Percentiles rank a stretch among this genome's conserved stretches.
phyloP scores from a whole-genome alignment of 257 asterid genomes.

The Penstemon barbatus region DNA sequence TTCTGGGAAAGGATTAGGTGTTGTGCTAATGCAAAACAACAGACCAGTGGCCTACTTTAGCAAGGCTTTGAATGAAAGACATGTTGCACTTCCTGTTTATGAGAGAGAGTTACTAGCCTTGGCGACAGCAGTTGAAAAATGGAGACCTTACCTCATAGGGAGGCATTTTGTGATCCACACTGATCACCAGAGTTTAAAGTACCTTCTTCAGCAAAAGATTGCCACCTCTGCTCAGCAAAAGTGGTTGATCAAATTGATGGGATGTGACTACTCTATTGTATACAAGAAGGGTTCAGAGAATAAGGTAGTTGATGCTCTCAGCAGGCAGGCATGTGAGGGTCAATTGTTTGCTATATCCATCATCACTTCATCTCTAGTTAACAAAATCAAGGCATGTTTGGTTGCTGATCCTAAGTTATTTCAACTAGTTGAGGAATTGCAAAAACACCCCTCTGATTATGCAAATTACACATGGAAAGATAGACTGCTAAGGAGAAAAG shows the following conservation, averaged over 20 bases:
- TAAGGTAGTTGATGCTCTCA: not conserved
- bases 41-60: not conserved
- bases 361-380: not conserved
- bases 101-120: not conserved
- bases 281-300: not conserved
- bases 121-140: not conserved
- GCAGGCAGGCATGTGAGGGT: too few species aligned
- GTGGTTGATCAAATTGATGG: not conserved
- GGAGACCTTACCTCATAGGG: not conserved
- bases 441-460: too few species aligned
- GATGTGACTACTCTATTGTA: not conserved
- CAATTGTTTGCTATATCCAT: too few species aligned
- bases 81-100: not conserved
- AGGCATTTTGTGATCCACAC: not conserved
- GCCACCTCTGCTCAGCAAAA: not conserved
- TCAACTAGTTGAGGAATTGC: not conserved
- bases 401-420: not conserved
- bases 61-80: not conserved
- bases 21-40: not conserved
- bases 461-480: not conserved
- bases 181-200: not conserved
- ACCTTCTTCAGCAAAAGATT: not conserved
- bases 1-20: too few species aligned
- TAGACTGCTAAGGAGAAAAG: not conserved
- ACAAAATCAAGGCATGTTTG: not conserved